Evolutionary conservation across 805 yeast genomes (phyloP), one percentile per base, ranked within the genome.

Genomic region (Yarrowia alimentaria): DNA sequence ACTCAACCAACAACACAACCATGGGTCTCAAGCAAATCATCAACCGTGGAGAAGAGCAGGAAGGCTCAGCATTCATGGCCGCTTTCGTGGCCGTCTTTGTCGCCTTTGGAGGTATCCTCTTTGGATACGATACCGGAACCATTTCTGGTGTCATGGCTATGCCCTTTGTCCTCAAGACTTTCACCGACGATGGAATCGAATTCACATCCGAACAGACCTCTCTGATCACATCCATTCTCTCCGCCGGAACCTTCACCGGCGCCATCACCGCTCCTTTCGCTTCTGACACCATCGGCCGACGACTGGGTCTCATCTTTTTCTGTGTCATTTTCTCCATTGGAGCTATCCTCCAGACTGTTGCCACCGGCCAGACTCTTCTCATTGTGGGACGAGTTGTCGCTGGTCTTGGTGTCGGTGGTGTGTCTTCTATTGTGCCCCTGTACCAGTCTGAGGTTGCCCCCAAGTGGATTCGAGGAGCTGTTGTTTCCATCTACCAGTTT

Each of bases 71-170:
- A 3, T 66, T 73, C 35, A 79, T 82, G 74, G 87, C 94, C 3
- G 64, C 85, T 25, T 68, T 76, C 7, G 90, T 88, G 4, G 95
- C 95, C 53, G 62, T 78, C 17, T 81, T 87, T 54, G 91, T 93
- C 9, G 94, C 95, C 11, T 76, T 85, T n/a, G 96, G 96, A 20
- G 96, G 96, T 0, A 85, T 88, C 62, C 69, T 88, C 32, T 88
- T 83, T 63, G 96, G 96, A 1, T 89, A 85, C 62, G 96, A 88
- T 64, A 88, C 96, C 0, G 96, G 96, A 1, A 68, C 86, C 38
- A 83, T 87, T 47, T 87, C 87, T 62, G 87, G 86, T 55, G 69
- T 88, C 5, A 62, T 83, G 50, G 93, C 86, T 56, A 86, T 89
- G 94, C 58, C 67, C 10, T 85, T 77, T 61, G 88, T 88, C 32